Evolutionary conservation across 805 yeast species (phyloP), one percentile per base, ranked within the genome.

Genomic region (Kluyveromyces nonfermentans): DNA sequence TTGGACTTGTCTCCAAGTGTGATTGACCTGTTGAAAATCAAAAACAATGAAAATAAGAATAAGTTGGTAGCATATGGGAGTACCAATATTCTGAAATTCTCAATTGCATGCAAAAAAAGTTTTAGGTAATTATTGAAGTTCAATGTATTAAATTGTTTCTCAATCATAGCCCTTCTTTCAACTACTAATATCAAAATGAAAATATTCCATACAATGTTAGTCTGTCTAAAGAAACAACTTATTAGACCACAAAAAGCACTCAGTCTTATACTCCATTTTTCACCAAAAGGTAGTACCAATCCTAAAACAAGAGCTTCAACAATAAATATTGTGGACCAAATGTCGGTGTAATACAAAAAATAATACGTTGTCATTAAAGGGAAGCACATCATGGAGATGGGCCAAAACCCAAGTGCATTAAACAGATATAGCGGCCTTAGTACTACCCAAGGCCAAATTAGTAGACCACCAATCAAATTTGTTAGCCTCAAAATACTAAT

Each of bases 1-100:
- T 90, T 89, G 28, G 78, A 80, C 61, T 87, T 85, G 58, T 93
- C 98, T 1, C 98, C 98, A 38, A 90, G 71, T 0, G 97, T 82
- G 34, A 93, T 80, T 0, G 96, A 94, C 15, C 86, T 85, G 53
- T 93, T 93, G 53, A 66, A 53, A 25, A 72, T 49, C 33, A 88
- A 57, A 56, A 88, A 90, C 1, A 56, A 59, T 3, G 59, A 67
- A 60, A 88, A 90, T 1, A 70, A 49, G 0, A 60, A 57, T 25
- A 76, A 74, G 50, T 80, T 83, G 17, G 73, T 31, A 0, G 61
- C 53, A 58, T 68, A 84, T 1, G 93, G 89, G 2, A 72, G 33
- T 0, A 55, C 64, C 48, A 60, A 39, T 36, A 50, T 60, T 14
- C 56, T 47, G 36, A 68, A 57, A 21, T 67, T 65, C 17, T 65